Percentiles rank a stretch among this genome's conserved stretches.
Evolutionary conservation across 2,329 filamentous ascomycete genomes (phyloP).

Genomic region (Apiospora pterosperma): DNA sequence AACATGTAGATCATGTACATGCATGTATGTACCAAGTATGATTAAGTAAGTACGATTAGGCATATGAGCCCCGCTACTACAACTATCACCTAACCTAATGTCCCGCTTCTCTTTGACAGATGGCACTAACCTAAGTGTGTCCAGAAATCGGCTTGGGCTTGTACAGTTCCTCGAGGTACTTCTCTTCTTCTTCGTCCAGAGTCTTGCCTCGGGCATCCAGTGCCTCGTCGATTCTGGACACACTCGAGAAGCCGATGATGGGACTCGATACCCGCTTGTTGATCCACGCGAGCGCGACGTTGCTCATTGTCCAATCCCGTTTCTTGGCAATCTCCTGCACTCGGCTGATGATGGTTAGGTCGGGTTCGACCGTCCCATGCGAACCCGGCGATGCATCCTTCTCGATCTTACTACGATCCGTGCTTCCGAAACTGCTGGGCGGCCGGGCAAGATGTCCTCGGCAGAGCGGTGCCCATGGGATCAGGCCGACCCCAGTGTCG

Average conservation of each 20-base stretch:
- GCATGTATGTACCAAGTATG: too few relatives aligned
- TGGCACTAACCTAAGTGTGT: constrained; percentile 13
- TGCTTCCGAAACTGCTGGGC: constrained; percentile 26
- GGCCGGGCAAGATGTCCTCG: constrained; percentile 33
- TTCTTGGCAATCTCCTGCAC: constrained; percentile 58
- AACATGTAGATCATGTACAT: too few relatives aligned
- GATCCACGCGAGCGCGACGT: constrained; percentile 63
- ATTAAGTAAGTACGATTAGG: too few relatives aligned
- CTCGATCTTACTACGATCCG: constrained; percentile 32
- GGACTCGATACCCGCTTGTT: constrained; percentile 50
- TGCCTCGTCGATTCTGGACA: constrained; percentile 59
- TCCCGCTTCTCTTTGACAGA: too few relatives aligned
- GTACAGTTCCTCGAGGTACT: constrained; percentile 61
- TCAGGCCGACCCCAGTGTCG: constrained; percentile 36
- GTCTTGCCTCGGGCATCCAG: constrained; percentile 42
- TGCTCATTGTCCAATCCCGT: constrained; percentile 57
- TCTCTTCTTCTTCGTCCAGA: constrained; percentile 55
- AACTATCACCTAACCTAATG: too few relatives aligned
- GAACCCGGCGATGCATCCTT: constrained; percentile 29
- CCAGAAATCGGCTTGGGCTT: constrained; percentile 45
- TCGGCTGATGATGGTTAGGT: constrained; percentile 41
- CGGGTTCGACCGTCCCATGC: constrained; percentile 29
- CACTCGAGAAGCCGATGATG: constrained; percentile 59
- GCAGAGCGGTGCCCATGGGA: constrained; percentile 38
- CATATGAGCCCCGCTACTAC: too few relatives aligned